Conservation (phyloP, 2,329 filamentous ascomycete species). For the Cladosporium velox region DNA sequence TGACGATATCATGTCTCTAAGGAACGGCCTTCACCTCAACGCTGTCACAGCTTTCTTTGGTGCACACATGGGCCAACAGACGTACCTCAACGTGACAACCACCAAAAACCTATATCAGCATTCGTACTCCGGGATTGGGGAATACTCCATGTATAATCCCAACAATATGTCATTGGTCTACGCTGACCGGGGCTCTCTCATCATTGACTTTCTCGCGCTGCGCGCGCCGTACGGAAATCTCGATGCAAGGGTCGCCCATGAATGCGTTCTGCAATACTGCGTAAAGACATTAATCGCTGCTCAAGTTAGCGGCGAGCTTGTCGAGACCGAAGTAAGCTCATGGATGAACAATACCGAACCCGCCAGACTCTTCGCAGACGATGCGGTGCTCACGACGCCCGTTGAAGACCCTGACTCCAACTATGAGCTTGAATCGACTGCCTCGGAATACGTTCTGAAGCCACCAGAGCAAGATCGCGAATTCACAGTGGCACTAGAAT, state of each 20-base stretch:
- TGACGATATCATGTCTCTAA: too few relatives aligned
- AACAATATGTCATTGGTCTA: background rate
- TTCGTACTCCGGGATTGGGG: too few relatives aligned
- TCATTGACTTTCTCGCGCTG: background rate
- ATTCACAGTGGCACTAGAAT: background rate
- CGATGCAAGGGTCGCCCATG: background rate
- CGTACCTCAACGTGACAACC: too few relatives aligned
- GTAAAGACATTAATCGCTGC: background rate
- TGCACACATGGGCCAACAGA: too few relatives aligned
- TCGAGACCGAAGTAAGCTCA: background rate
- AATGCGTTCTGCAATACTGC: background rate
- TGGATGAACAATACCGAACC: background rate
- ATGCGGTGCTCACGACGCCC: background rate
- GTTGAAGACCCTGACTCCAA: too few relatives aligned
- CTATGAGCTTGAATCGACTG: background rate
- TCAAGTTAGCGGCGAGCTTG: background rate
- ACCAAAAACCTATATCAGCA: too few relatives aligned
- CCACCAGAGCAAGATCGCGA: background rate
- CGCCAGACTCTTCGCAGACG: background rate
- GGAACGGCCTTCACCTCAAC: too few relatives aligned
- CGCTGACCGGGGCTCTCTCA: background rate
- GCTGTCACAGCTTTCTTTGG: too few relatives aligned
- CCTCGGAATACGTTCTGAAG: background rate
- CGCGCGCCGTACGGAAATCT: background rate
- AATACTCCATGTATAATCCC: background rate